Evolutionary conservation across 2,329 filamentous ascomycete species (phyloP).

Genomic region (Aspergillus chevalieri): DNA sequence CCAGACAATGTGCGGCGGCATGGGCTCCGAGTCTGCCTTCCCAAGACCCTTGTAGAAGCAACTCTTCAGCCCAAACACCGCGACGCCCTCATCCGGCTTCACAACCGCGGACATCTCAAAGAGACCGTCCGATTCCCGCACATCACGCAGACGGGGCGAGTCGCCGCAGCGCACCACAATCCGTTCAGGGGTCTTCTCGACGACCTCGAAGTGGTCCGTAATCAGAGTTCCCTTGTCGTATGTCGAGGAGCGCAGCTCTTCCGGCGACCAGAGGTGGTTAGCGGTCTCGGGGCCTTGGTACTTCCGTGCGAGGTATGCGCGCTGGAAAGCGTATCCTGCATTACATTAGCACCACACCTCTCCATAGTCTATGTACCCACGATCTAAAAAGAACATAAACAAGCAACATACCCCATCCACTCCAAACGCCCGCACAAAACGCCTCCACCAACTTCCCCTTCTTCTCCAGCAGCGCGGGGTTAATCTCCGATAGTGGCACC

Average conservation of each 20-base stretch:
- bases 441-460: slow-evolving; percentile 56
- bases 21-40: slow-evolving; percentile 37
- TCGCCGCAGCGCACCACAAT: slow-evolving; percentile 63
- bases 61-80: slow-evolving; percentile 61
- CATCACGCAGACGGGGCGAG: slow-evolving; percentile 52
- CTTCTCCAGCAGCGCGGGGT: slow-evolving; percentile 58
- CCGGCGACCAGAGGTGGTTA: slow-evolving; percentile 55
- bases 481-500: slow-evolving; percentile 58
- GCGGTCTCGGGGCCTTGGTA: slow-evolving; percentile 52
- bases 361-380: neutral
- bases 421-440: slow-evolving; percentile 64
- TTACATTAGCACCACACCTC: neutral
- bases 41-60: slow-evolving; percentile 53
- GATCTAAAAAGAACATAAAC: neutral
- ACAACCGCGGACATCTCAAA: slow-evolving; percentile 60
- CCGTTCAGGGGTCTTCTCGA: slow-evolving; percentile 55
- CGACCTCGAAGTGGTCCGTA: slow-evolving; percentile 66
- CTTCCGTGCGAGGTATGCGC: slow-evolving; percentile 54
- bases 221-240: slow-evolving; percentile 61
- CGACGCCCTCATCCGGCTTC: slow-evolving; percentile 54
- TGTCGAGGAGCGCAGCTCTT: slow-evolving; percentile 48
- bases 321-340: slow-evolving; percentile 47
- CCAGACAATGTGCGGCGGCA: slow-evolving; percentile 45
- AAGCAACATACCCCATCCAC: slow-evolving; percentile 52
- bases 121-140: slow-evolving; percentile 58